phyloP scores from a whole-genome alignment of 2,329 filamentous ascomycete species.

The Penicillium sp. region DNA sequence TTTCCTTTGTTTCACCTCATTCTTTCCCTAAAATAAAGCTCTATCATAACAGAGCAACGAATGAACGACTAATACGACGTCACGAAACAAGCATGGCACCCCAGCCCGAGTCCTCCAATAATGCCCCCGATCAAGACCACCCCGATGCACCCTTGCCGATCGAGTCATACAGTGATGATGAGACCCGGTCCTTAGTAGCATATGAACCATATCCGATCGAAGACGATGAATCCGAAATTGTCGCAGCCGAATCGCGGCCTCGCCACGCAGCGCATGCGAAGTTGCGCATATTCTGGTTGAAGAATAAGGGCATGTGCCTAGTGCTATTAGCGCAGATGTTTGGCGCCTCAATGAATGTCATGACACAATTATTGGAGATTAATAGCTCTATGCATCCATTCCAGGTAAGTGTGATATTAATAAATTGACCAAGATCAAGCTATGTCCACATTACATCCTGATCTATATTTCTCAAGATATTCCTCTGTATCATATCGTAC shows the following conservation, averaged over 20 bases:
- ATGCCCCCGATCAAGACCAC: not conserved
- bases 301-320: conserved; percentile 71
- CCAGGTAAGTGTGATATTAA: conserved; percentile 51
- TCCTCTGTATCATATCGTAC: not conserved
- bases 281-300: conserved; percentile 50
- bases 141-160: conserved; percentile 20
- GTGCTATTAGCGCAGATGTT: conserved; percentile 79
- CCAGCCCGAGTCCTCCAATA: not conserved
- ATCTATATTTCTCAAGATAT: not conserved
- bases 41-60: not conserved
- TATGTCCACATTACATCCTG: not conserved
- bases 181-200: conserved; percentile 7
- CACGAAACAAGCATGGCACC: not conserved
- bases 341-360: conserved; percentile 81
- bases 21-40: not conserved
- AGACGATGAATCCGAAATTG: conserved; percentile 2
- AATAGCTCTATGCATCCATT: conserved; percentile 75
- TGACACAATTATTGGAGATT: conserved; percentile 71
- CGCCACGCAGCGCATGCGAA: conserved; percentile 30
- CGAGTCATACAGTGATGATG: conserved; percentile 14
- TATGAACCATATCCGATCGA: conserved; percentile 21
- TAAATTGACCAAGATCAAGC: not conserved
- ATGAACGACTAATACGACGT: not conserved
- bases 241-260: conserved; percentile 12
- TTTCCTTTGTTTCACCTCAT: not conserved